Conservation (phyloP, 169 alveolate species). For the Fabrea salina region DNA sequence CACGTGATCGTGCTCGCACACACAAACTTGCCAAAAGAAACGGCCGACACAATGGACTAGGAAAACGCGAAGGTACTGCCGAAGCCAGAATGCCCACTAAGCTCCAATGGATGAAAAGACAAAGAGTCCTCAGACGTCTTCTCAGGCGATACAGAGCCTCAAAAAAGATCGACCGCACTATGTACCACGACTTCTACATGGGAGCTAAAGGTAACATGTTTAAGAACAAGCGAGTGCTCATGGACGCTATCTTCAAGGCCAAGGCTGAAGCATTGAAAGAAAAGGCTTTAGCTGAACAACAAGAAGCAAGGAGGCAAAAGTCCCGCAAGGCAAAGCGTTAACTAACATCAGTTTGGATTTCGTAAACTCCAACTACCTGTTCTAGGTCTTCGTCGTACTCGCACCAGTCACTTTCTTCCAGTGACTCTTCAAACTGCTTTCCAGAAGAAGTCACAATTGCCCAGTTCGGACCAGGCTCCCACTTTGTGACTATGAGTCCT, state of each 20-base stretch:
- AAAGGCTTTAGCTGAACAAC: slow-evolving; percentile 73
- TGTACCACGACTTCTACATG: slow-evolving; percentile 97
- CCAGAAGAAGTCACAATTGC: not conserved
- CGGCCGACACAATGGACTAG: slow-evolving; percentile 97
- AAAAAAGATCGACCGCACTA: slow-evolving; percentile 94
- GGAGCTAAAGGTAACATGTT: slow-evolving; percentile 97
- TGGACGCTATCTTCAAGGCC: slow-evolving; percentile 95
- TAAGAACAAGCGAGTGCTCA: slow-evolving; percentile 96
- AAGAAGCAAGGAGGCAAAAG: slow-evolving; percentile 61
- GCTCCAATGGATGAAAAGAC: slow-evolving; percentile 97
- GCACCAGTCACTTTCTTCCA: not conserved
- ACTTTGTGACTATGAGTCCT: not conserved
- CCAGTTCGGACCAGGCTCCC: not conserved
- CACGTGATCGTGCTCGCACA: slow-evolving; percentile 93
- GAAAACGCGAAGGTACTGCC: slow-evolving; percentile 97
- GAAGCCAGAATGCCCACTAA: slow-evolving; percentile 97
- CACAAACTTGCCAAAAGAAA: slow-evolving; percentile 93
- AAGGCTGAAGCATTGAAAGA: slow-evolving; percentile 88
- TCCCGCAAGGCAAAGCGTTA: no score
- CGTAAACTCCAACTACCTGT: not conserved
- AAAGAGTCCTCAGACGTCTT: slow-evolving; percentile 97
- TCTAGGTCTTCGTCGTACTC: not conserved
- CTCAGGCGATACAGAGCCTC: slow-evolving; percentile 95
- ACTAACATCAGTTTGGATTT: not conserved
- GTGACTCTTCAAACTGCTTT: not conserved